phyloP scores from a whole-genome alignment of 768 basidiomycete species.

The Agaricus bisporus region DNA sequence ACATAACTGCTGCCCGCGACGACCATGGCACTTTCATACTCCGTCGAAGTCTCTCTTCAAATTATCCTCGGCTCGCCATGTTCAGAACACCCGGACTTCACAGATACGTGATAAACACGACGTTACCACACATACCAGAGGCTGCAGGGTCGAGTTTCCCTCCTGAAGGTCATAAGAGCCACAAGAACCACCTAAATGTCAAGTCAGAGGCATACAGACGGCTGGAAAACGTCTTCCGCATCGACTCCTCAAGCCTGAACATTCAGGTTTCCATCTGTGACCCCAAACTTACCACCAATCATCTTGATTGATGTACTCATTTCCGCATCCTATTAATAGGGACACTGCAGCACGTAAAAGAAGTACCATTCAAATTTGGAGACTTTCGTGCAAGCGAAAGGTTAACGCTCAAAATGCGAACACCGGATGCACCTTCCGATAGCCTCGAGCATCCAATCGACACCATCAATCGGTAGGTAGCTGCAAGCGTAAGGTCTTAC shows the following conservation, averaged over 20 bases:
- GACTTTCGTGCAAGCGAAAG: neutral
- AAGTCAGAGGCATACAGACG: constrained; percentile 43
- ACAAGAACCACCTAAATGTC: constrained; percentile 34
- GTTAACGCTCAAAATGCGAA: constrained; percentile 6
- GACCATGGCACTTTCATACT: neutral
- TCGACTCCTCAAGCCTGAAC: constrained; percentile 19
- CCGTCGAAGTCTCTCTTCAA: neutral
- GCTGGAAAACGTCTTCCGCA: constrained; percentile 41
- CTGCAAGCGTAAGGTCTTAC: neutral
- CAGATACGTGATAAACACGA: constrained; percentile 39
- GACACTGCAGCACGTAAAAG: constrained; percentile 1
- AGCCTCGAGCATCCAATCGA: constrained; percentile 30
- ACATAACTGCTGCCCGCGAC: neutral
- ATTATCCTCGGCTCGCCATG: no score
- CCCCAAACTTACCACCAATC: neutral
- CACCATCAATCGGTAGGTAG: constrained; percentile 36
- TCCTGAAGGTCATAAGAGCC: constrained; percentile 38
- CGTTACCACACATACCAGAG: constrained; percentile 35
- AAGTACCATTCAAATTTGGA: neutral
- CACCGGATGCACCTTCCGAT: constrained; percentile 23
- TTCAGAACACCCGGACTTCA: constrained; percentile 33
- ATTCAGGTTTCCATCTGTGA: neutral
- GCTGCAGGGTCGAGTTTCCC: constrained; percentile 26
- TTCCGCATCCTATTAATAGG: neutral
- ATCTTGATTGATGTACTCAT: neutral